Conservation (phyloP, 2,329 filamentous ascomycete genomes). For the Colletotrichum sp. region DNA sequence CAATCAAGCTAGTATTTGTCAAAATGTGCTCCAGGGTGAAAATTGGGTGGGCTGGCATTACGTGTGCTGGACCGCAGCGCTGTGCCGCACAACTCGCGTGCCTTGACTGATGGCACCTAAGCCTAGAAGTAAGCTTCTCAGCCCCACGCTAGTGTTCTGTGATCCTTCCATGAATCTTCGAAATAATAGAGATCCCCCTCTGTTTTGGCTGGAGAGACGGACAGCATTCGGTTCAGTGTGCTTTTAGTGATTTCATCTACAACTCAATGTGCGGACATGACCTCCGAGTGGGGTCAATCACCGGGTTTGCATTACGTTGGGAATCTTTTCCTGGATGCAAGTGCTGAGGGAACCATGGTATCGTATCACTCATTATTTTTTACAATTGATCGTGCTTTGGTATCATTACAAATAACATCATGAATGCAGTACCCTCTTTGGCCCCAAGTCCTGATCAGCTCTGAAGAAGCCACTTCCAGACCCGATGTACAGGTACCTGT, state of each 20-base stretch:
- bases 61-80: neutral
- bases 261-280: neutral
- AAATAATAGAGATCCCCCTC: neutral
- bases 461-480: neutral
- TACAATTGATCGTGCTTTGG: neutral
- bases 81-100: neutral
- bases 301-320: neutral
- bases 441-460: neutral
- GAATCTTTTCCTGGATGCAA: rapidly evolving
- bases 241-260: rapidly evolving
- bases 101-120: neutral
- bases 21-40: neutral
- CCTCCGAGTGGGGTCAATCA: neutral
- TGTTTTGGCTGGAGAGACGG: too few species aligned
- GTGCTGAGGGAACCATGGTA: neutral
- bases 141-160: neutral
- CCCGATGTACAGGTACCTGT: too few species aligned
- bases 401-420: neutral
- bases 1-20: neutral
- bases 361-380: neutral
- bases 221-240: too few species aligned
- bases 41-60: neutral
- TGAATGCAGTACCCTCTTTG: neutral
- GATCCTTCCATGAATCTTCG: neutral
- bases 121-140: neutral